phyloP scores from a whole-genome alignment of 371 early-diverging fungal genomes.

The Basidiobolus meristosporus region DNA sequence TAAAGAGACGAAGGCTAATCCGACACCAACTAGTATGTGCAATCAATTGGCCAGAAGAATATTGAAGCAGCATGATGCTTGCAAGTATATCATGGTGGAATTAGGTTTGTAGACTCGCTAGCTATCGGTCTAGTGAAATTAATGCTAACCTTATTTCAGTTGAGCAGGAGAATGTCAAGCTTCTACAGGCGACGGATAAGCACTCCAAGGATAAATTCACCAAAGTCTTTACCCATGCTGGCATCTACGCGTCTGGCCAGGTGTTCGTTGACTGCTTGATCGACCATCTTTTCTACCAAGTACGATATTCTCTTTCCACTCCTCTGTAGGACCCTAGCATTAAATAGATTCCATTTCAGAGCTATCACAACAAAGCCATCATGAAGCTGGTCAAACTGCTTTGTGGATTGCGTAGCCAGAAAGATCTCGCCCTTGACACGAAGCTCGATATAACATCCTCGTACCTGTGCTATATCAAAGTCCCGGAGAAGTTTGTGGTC shows the following conservation, averaged over 20 bases:
- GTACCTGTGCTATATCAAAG: conserved; percentile 11
- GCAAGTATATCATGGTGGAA: no score
- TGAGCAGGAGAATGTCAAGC: conserved; percentile 4
- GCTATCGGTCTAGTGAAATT: no score
- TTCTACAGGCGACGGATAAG: conserved; percentile 7
- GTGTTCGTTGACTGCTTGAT: conserved; percentile 17
- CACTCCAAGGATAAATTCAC: conserved; percentile 5
- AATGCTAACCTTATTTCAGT: conserved; percentile 4
- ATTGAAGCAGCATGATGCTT: no score
- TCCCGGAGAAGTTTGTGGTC: conserved; percentile 14
- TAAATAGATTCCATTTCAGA: conserved; percentile 8
- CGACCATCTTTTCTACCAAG: conserved; percentile 13
- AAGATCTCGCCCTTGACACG: conserved; percentile 8
- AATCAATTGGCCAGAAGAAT: no score
- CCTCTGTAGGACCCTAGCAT: no score
- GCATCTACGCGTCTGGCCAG: conserved; percentile 21
- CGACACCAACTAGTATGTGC: no score
- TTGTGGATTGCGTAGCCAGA: conserved; percentile 20
- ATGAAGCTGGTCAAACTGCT: conserved; percentile 22
- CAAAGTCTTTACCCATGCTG: conserved; percentile 5
- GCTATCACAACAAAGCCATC: conserved; percentile 22
- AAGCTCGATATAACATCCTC: conserved; percentile 11
- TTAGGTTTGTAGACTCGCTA: conserved; percentile 1
- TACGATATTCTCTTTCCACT: no score
- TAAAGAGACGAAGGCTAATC: no score